Percentiles rank a stretch among this genome's conserved stretches.
phyloP scores from a whole-genome alignment of 2,329 filamentous ascomycete species.

The Hymenoscyphus scutula region DNA sequence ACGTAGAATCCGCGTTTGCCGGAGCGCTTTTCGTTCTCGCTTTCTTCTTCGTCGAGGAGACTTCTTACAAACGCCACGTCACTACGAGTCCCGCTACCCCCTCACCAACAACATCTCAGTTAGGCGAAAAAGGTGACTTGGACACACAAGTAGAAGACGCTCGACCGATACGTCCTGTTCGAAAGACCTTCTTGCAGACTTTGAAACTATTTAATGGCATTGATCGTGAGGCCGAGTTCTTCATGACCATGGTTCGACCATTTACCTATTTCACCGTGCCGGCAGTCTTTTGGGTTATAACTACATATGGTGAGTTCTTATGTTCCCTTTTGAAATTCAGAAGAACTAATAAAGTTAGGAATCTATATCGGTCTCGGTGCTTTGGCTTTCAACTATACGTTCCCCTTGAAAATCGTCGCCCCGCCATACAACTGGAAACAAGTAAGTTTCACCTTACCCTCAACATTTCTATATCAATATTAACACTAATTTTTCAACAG shows the following conservation, averaged over 20 bases:
- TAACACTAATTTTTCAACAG: constrained; percentile 20
- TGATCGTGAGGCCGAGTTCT: constrained; percentile 44
- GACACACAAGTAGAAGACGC: constrained; percentile 32
- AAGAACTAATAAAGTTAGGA: constrained; percentile 21
- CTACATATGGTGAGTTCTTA: constrained; percentile 43
- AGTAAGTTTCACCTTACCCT: constrained; percentile 30
- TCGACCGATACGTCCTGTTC: constrained; percentile 32
- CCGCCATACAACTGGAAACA: constrained; percentile 47
- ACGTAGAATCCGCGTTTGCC: constrained; percentile 56
- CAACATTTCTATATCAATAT: background rate
- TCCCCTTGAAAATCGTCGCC: constrained; percentile 46
- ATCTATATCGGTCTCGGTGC: constrained; percentile 49
- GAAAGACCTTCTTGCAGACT: constrained; percentile 43
- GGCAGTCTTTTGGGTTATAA: constrained; percentile 49
- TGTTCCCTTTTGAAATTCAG: background rate
- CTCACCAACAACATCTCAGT: constrained; percentile 9
- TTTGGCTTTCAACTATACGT: constrained; percentile 49
- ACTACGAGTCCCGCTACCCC: constrained; percentile 25
- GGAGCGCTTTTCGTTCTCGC: constrained; percentile 40
- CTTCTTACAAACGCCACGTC: constrained; percentile 46
- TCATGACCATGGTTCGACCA: constrained; percentile 45
- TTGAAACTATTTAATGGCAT: constrained; percentile 45
- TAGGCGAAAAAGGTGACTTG: constrained; percentile 19
- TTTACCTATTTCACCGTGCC: constrained; percentile 49
- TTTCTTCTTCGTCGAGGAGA: constrained; percentile 60